Conservation (phyloP, 2,329 filamentous ascomycete genomes). For the Diaporthe caulivora region DNA sequence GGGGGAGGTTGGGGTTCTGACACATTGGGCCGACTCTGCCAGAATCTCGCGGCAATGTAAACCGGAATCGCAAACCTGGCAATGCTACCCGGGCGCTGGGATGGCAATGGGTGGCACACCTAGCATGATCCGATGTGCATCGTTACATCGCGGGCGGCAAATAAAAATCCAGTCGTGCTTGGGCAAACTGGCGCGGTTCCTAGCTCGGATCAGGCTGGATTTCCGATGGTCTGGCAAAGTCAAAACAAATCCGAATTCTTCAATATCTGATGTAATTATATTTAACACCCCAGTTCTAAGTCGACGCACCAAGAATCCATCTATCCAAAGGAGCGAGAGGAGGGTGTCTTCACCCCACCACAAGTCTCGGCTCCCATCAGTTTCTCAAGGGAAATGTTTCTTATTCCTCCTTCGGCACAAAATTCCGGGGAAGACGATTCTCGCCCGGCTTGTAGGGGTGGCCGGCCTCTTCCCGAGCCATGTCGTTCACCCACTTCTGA, state of each 20-base stretch:
- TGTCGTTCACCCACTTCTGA: conserved; percentile 78
- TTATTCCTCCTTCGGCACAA: conserved; percentile 50
- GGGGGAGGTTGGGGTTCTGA: conserved; percentile 29
- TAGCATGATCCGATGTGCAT: not conserved
- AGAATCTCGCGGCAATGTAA: not conserved
- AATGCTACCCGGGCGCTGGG: not conserved
- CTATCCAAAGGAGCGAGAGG: not conserved
- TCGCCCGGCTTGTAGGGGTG: conserved; percentile 70
- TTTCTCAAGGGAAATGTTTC: not conserved
- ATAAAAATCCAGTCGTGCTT: conserved; percentile 1
- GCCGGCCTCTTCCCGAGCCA: conserved; percentile 75
- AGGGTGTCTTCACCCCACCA: not conserved
- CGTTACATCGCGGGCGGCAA: conserved; percentile 18
- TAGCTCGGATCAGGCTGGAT: not conserved
- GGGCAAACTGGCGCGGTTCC: not conserved
- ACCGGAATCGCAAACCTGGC: conserved; percentile 13
- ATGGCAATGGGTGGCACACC: not conserved
- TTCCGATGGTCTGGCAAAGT: not conserved
- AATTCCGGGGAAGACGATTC: conserved; percentile 68
- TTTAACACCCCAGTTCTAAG: not conserved
- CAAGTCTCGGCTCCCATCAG: too few species aligned
- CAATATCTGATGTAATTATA: not conserved
- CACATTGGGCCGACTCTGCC: conserved; percentile 12
- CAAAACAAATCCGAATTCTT: not conserved
- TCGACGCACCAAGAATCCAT: not conserved